Base-by-base conservation (phyloP, 768 basidiomycete species). In the Terana coerulea region DNA sequence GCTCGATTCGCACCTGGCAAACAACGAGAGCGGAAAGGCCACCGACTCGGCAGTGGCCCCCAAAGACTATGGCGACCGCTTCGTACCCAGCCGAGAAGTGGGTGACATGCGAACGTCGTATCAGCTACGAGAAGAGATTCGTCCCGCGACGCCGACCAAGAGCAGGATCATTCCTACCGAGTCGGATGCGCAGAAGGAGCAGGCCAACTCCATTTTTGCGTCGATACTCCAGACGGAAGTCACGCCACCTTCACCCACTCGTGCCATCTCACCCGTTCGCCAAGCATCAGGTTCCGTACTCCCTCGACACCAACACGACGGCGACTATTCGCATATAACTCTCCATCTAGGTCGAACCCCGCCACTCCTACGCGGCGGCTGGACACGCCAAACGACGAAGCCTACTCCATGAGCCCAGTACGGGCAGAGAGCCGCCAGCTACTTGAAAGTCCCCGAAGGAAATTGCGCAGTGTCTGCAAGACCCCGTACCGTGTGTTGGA, bases 401-500 rank as follows among this genome's bases (percentile, higher is more conserved):
- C 86, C 0, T 98, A 98, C 66, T 91, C 90, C 10, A 82, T 93
- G 72, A 88, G 84, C 44, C 95, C 95, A 10, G 88, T 98, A 5
- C 84, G 91, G 1, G 83, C 86, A 36, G 86, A 88, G 60, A 91
- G 85, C 57, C 83, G 91, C 24, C 78, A 78, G 45, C 75, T 97
- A 14, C 82, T 99, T 39, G 83, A 94, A 56, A 89, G 86, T 49
- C 93, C 95, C 0, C 77, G 90, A 25, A 83, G 90, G 44, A 77
- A 85, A 52, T 79, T 90, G 6, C 81, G 95, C 37, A 84, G 76
- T 52, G 88, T 98, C 1, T 87, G 87, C 72, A 94, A 95, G 67
- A 97, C 95, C 0, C 95, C 95, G 2, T 98, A 95, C 72, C 84
- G 97, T 52, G 95, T 98, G 1, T 79, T 98, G 29, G 95, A 99